phyloP scores from a whole-genome alignment of 2,329 filamentous ascomycete genomes.

The Calonectria pteridis region DNA sequence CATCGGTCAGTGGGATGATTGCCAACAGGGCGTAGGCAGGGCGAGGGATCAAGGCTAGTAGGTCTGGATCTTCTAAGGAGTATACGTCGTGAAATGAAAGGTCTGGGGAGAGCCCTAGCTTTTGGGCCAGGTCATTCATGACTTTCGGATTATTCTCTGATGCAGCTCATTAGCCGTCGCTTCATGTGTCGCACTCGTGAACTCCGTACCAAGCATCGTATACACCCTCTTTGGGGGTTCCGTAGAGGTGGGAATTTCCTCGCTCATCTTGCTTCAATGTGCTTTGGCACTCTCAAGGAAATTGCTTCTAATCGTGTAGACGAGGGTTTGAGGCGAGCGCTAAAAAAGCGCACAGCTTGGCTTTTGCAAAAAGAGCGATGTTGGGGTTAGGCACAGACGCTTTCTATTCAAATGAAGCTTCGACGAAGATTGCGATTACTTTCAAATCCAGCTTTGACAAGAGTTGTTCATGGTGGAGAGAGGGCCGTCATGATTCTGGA shows the following conservation, averaged over 20 bases:
- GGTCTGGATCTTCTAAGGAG: constrained; percentile 82
- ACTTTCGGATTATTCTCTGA: constrained; percentile 75
- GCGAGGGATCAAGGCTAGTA: constrained; percentile 84
- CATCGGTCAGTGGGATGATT: constrained; percentile 82
- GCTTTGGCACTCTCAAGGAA: background rate
- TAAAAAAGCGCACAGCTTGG: background rate
- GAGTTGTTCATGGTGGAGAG: background rate
- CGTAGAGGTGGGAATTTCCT: background rate
- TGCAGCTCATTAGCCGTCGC: background rate
- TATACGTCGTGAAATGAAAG: constrained; percentile 87
- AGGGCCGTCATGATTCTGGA: background rate
- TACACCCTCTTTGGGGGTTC: background rate
- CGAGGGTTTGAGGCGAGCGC: background rate
- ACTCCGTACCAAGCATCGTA: background rate
- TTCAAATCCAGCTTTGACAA: background rate
- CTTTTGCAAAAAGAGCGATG: background rate
- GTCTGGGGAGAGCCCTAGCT: constrained; percentile 77
- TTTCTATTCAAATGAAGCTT: too few relatives aligned
- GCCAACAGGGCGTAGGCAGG: constrained; percentile 86
- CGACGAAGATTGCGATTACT: background rate
- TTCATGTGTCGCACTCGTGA: background rate
- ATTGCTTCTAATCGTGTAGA: background rate
- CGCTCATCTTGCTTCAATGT: background rate
- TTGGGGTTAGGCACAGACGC: background rate
- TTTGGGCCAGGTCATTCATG: constrained; percentile 80